Conservation (phyloP, 2,329 filamentous ascomycete species). For the Colletotrichum chrysophilum region DNA sequence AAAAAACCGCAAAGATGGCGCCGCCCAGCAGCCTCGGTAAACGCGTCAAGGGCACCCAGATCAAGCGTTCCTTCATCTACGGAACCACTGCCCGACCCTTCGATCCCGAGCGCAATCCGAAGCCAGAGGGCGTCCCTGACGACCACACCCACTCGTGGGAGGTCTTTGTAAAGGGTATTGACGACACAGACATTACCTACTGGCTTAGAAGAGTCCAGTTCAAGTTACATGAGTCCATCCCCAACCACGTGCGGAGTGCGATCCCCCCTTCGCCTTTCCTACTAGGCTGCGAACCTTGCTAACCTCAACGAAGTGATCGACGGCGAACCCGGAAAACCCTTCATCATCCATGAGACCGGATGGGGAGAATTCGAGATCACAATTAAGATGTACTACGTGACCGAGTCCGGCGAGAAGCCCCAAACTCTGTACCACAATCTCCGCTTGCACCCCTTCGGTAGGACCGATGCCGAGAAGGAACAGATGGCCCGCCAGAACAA, state of each 20-base stretch:
- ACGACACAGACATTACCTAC: conserved; percentile 89
- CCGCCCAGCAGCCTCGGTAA: conserved; percentile 64
- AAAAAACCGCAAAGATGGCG: conserved; percentile 50
- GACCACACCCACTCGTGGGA: conserved; percentile 98
- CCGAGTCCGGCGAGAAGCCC: conserved; percentile 88
- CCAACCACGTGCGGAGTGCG: conserved; percentile 82
- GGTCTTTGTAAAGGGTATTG: conserved; percentile 89
- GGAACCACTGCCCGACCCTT: conserved; percentile 82
- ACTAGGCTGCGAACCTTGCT: conserved; percentile 10
- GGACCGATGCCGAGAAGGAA: conserved; percentile 76
- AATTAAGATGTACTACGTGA: conserved; percentile 91
- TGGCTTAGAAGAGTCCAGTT: conserved; percentile 98
- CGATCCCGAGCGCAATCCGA: conserved; percentile 78
- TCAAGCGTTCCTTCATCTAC: conserved; percentile 72
- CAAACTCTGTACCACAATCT: conserved; percentile 95
- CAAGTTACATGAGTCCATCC: conserved; percentile 96
- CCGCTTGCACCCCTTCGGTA: conserved; percentile 87
- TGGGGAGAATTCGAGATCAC: conserved; percentile 99
- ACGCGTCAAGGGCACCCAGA: conserved; percentile 69
- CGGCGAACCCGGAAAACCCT: conserved; percentile 69
- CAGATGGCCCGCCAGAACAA: conserved; percentile 57
- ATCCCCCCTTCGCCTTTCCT: conserved; percentile 21
- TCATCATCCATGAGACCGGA: conserved; percentile 88
- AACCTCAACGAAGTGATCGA: conserved; percentile 64
- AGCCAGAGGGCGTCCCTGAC: conserved; percentile 76